These are phyloP conservation scores for Euphorbia pulcherrima DNA, from an alignment of 345 rosid species.

Conservation along the genomic window DNA sequence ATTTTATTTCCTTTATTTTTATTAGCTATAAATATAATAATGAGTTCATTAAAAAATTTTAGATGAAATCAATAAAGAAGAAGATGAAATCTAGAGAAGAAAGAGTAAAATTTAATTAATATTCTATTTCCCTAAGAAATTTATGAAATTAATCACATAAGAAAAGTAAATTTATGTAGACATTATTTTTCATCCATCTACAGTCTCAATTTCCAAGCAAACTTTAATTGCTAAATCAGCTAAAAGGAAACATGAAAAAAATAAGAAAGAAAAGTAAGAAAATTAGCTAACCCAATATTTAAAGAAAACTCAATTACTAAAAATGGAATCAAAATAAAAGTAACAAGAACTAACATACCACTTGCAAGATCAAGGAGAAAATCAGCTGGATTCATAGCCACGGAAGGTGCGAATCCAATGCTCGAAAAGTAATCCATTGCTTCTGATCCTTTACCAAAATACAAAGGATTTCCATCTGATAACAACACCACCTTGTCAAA, in stretches of 20 bases:
- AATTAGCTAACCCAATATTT: neutral
- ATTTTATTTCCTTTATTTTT: no score
- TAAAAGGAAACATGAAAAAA: no score
- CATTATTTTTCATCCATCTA: neutral
- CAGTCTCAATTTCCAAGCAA: neutral
- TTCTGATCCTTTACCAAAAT: conserved; percentile 39
- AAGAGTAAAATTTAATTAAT: neutral
- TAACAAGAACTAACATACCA: conserved; percentile 23
- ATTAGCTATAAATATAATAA: no score
- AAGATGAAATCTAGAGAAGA: neutral
- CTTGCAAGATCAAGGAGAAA: conserved; percentile 54
- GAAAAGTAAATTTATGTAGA: neutral
- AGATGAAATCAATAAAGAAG: no score
- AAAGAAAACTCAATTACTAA: neutral
- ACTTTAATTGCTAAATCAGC: no score
- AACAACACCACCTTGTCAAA: conserved; percentile 49
- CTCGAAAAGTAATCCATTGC: conserved; percentile 51
- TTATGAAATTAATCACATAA: neutral
- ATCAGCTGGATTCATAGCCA: conserved; percentile 57
- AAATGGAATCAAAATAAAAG: neutral
- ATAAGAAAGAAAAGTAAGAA: neutral
- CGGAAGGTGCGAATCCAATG: conserved; percentile 38
- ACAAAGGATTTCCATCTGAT: conserved; percentile 49
- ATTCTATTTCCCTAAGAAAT: neutral
- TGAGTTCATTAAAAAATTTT: no score